Percentiles rank a stretch among this genome's conserved stretches.
Conservation (phyloP, 2,329 filamentous ascomycete genomes). For the Thermochaetoides dissita region DNA sequence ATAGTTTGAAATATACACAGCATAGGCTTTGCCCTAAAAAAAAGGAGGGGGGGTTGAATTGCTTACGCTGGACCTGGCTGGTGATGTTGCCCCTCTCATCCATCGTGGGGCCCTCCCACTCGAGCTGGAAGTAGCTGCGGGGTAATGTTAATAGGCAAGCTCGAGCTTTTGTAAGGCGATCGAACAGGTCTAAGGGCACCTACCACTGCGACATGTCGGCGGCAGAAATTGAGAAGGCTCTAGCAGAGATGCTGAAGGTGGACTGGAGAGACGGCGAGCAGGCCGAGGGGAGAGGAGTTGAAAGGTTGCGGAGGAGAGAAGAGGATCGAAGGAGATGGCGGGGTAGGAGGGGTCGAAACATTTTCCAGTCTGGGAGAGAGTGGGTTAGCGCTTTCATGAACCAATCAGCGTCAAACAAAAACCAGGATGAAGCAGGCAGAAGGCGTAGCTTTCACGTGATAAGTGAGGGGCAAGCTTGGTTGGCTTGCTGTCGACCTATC, state of each 20-base stretch:
- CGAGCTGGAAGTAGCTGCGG: slow-evolving; percentile 53
- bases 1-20: no score
- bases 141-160: no score
- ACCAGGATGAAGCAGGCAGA: slow-evolving; percentile 3
- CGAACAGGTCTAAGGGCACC: slow-evolving; percentile 22
- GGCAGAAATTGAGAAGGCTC: slow-evolving; percentile 23
- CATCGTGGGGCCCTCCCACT: slow-evolving; percentile 60
- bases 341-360: slow-evolving; percentile 28
- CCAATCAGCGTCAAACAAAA: slow-evolving; percentile 14
- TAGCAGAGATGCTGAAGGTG: slow-evolving; percentile 19
- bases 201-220: slow-evolving; percentile 66
- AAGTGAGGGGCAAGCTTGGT: slow-evolving; percentile 6
- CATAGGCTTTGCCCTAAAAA: no score
- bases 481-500: slow-evolving; percentile 5
- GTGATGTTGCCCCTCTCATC: slow-evolving; percentile 44
- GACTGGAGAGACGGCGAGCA: slow-evolving; percentile 25
- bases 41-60: neutral
- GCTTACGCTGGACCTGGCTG: slow-evolving; percentile 44
- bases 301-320: slow-evolving; percentile 19
- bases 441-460: slow-evolving; percentile 12
- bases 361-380: slow-evolving; percentile 16
- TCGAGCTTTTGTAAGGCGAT: no score
- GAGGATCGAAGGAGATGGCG: slow-evolving; percentile 24
- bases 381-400: slow-evolving; percentile 12
- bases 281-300: slow-evolving; percentile 15